Evolutionary conservation across 2,329 filamentous ascomycete genomes (phyloP).

Genomic region (Ceratocystis ficicola): DNA sequence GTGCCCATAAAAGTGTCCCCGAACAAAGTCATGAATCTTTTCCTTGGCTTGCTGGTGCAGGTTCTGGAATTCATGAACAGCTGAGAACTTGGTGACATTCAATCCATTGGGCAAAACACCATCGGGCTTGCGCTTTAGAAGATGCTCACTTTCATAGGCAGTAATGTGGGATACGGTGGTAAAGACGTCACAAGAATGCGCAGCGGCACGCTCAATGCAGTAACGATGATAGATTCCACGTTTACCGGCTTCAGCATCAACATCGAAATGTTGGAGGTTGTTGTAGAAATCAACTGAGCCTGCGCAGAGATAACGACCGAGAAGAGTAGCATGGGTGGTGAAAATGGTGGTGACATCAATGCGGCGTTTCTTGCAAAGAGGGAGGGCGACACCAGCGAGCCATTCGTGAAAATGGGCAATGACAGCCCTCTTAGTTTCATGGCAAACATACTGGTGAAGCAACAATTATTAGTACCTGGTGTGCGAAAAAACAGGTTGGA

Average conservation of each 20-base stretch:
- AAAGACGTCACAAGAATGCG: conserved; percentile 90
- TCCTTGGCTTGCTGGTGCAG: conserved; percentile 92
- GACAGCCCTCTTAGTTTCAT: conserved; percentile 82
- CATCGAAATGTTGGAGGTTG: conserved; percentile 92
- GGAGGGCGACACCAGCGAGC: conserved; percentile 86
- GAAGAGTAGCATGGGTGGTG: conserved; percentile 83
- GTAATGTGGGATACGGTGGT: conserved; percentile 98
- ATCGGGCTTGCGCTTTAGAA: conserved; percentile 94
- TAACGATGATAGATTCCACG: conserved; percentile 97
- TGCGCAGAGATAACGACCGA: conserved; percentile 91
- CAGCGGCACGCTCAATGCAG: conserved; percentile 89
- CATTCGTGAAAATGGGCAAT: conserved; percentile 99
- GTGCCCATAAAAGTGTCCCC: conserved; percentile 96
- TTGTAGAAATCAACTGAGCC: conserved; percentile 99
- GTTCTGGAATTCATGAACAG: conserved; percentile 98
- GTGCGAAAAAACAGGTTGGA: background rate
- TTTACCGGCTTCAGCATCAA: conserved; percentile 92
- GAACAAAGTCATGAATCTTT: conserved; percentile 96
- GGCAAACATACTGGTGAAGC: conserved; percentile 63
- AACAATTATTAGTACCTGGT: background rate
- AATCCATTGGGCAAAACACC: conserved; percentile 92
- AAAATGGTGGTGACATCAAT: conserved; percentile 98
- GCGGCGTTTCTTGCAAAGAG: conserved; percentile 80
- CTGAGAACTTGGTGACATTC: conserved; percentile 97
- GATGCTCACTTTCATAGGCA: conserved; percentile 92